These are phyloP conservation scores for Fusarium sp. DNA, from an alignment of 2,329 filamentous ascomycete species.

Conservation along the genomic window DNA sequence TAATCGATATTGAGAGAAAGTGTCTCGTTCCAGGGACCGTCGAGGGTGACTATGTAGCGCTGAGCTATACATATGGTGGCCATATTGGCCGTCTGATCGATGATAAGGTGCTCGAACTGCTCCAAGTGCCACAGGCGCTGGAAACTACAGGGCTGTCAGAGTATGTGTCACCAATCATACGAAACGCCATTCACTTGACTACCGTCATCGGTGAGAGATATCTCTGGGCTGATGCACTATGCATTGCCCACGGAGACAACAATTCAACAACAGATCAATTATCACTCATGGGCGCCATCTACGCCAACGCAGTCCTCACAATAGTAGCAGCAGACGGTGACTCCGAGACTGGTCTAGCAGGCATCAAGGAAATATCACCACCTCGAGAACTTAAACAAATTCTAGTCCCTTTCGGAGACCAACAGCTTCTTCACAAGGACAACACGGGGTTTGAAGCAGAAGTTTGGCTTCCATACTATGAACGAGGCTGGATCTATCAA, in stretches of 20 bases:
- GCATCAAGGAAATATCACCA: background rate
- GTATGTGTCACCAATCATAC: background rate
- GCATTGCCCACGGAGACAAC: background rate
- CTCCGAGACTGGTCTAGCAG: background rate
- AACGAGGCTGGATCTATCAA: slow-evolving; percentile 24
- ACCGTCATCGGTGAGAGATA: slow-evolving; percentile 6
- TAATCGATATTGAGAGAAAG: background rate
- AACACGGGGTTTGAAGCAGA: background rate
- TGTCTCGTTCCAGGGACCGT: background rate
- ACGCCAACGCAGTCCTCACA: slow-evolving; percentile 7
- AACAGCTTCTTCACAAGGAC: background rate
- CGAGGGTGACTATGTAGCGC: background rate
- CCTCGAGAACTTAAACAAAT: background rate
- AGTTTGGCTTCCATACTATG: background rate
- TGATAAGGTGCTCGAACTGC: fast-evolving
- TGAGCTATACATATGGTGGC: slow-evolving; percentile 11
- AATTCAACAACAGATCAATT: background rate
- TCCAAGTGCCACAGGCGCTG: background rate
- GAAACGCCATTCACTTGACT: slow-evolving; percentile 4
- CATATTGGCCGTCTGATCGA: background rate
- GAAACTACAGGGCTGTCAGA: background rate
- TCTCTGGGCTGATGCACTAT: slow-evolving; percentile 11
- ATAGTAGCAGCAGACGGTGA: slow-evolving; percentile 14
- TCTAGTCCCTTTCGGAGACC: slow-evolving; percentile 6
- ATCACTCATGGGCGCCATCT: slow-evolving; percentile 10